Evolutionary conservation across 2,329 filamentous ascomycete species (phyloP).

Genomic region (Akanthomyces uredinophilus): DNA sequence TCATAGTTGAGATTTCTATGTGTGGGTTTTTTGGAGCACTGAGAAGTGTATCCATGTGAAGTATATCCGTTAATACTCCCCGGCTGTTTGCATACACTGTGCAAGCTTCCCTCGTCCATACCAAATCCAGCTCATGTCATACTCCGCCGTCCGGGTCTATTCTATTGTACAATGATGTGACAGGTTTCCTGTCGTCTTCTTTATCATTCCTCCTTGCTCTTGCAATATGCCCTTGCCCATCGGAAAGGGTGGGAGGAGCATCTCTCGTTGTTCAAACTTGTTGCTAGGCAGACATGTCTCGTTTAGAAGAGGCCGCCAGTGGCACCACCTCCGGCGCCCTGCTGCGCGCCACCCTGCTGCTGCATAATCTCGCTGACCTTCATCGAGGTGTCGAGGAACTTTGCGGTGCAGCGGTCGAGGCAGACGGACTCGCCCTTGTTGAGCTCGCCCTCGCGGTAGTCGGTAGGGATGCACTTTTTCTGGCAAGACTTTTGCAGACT

Average conservation of each 20-base stretch:
- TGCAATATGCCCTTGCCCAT: not conserved
- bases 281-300: not conserved
- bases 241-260: too few species aligned
- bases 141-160: not conserved
- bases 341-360: slow-evolving; percentile 68
- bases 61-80: not conserved
- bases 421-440: slow-evolving; percentile 99
- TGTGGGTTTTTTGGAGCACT: not conserved
- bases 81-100: not conserved
- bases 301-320: slow-evolving; percentile 44
- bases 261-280: not conserved
- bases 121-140: not conserved
- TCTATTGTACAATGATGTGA: slow-evolving; percentile 11
- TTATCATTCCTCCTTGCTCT: not conserved
- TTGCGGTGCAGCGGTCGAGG: slow-evolving; percentile 92
- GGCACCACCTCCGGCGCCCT: slow-evolving; percentile 32
- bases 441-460: slow-evolving; percentile 93
- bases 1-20: slow-evolving; percentile 6
- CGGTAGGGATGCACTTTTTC: slow-evolving; percentile 84
- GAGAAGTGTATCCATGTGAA: not conserved
- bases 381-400: slow-evolving; percentile 98
- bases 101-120: not conserved
- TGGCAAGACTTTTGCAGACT: slow-evolving; percentile 70
- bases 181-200: not conserved
- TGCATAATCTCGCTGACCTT: slow-evolving; percentile 98